Conservation (phyloP, 345 rosid species). For the Ricinus communis region DNA sequence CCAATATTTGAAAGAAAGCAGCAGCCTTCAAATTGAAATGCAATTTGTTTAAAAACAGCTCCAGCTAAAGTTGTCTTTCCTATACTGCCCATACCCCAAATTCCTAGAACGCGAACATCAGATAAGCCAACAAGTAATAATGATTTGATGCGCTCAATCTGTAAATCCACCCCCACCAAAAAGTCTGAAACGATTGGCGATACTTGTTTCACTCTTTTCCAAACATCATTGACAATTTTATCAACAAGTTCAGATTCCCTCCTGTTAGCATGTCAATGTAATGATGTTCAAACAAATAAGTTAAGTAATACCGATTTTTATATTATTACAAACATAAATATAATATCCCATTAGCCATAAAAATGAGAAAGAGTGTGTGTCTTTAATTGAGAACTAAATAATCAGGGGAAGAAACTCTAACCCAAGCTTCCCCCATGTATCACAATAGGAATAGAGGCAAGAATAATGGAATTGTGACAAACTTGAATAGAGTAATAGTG, state of each 20-base stretch:
- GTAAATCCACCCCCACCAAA: constrained; percentile 15
- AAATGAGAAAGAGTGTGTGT: neutral
- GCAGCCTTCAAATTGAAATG: constrained; percentile 11
- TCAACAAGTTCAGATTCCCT: constrained; percentile 14
- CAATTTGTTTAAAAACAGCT: neutral
- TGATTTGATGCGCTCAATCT: neutral
- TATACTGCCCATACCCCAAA: constrained; percentile 14
- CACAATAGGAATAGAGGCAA: too few species aligned
- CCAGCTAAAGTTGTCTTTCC: constrained; percentile 6
- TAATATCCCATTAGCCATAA: neutral
- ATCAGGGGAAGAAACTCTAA: too few species aligned
- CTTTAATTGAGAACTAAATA: too few species aligned
- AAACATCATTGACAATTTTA: constrained; percentile 5
- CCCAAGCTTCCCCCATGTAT: too few species aligned
- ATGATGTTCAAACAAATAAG: neutral
- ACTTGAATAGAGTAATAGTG: too few species aligned
- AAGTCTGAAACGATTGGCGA: neutral
- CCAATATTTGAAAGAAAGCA: constrained; percentile 14
- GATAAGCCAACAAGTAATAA: neutral
- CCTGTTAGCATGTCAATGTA: constrained; percentile 4
- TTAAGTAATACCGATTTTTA: neutral
- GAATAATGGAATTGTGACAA: too few species aligned
- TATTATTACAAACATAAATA: too few species aligned
- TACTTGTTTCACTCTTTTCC: neutral
- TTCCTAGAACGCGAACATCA: constrained; percentile 14